phyloP scores from a whole-genome alignment of 2,329 filamentous ascomycete species.

The Cladosporium halotolerans region DNA sequence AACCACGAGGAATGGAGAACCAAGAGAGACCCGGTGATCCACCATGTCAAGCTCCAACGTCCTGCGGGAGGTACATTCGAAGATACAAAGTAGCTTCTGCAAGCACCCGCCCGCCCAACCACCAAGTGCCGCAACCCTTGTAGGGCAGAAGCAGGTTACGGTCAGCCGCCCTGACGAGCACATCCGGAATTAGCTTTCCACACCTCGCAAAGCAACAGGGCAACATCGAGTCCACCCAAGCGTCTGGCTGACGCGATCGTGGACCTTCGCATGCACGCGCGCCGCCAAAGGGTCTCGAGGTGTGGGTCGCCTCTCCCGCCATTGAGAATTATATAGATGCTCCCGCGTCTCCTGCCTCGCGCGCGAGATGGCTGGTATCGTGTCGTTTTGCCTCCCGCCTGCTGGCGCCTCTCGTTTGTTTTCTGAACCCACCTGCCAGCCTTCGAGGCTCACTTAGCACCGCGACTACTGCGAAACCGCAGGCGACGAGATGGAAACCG shows the following conservation, averaged over 20 bases:
- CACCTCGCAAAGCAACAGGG: not conserved
- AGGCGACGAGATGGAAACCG: not conserved
- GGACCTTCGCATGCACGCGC: not conserved
- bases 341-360: not conserved
- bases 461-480: not conserved
- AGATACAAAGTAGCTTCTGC: not conserved
- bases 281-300: not conserved
- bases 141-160: not conserved
- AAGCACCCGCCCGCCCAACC: not conserved
- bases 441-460: not conserved
- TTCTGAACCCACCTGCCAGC: constrained; percentile 1
- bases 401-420: too few relatives aligned
- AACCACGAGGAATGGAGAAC: not conserved
- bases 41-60: not conserved
- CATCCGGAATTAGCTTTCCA: not conserved
- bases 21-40: not conserved
- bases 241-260: not conserved
- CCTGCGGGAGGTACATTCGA: not conserved
- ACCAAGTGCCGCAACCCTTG: not conserved
- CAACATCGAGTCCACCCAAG: not conserved
- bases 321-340: constrained; percentile 2
- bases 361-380: constrained; percentile 7
- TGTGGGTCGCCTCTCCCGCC: constrained; percentile 3
- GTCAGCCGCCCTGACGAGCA: constrained; percentile 1
- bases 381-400: not conserved